These are phyloP conservation scores for Erysimum pusillum DNA, from an alignment of 441 rosid species.

Conservation along the genomic window DNA sequence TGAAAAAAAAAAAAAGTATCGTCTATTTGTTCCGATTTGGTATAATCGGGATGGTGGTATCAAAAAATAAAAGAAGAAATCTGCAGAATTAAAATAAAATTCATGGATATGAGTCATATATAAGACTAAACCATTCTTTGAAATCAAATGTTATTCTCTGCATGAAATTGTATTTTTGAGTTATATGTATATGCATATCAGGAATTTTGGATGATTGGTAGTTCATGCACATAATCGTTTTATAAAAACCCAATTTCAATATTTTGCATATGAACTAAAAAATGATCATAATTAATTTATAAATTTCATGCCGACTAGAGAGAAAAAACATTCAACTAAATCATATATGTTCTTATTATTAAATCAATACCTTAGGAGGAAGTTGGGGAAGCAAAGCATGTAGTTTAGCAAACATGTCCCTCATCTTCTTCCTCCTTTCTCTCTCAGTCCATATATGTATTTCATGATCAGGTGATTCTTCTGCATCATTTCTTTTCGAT, in stretches of 20 bases:
- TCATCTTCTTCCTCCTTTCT: slow-evolving; percentile 93
- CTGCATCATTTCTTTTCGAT: slow-evolving; percentile 26
- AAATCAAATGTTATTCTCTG: neutral
- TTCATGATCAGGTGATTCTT: slow-evolving; percentile 63
- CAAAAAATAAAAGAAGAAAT: neutral
- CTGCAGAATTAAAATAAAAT: neutral
- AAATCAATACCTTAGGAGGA: slow-evolving; percentile 72
- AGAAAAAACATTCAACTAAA: neutral
- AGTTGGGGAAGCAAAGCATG: slow-evolving; percentile 88
- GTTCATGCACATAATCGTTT: neutral
- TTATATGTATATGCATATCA: neutral
- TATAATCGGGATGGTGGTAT: neutral
- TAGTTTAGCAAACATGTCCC: slow-evolving; percentile 76
- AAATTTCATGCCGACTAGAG: neutral
- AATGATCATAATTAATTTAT: neutral
- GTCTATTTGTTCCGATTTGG: neutral
- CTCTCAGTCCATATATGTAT: slow-evolving; percentile 84
- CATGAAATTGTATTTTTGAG: neutral
- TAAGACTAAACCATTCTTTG: neutral
- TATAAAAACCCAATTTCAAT: neutral
- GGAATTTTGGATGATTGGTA: neutral
- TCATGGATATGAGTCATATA: neutral
- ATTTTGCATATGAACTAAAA: neutral
- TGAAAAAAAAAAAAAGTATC: no score
- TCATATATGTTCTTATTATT: neutral